Base-by-base conservation (phyloP, 2,329 filamentous ascomycete species). In the Talaromyces sp. region DNA sequence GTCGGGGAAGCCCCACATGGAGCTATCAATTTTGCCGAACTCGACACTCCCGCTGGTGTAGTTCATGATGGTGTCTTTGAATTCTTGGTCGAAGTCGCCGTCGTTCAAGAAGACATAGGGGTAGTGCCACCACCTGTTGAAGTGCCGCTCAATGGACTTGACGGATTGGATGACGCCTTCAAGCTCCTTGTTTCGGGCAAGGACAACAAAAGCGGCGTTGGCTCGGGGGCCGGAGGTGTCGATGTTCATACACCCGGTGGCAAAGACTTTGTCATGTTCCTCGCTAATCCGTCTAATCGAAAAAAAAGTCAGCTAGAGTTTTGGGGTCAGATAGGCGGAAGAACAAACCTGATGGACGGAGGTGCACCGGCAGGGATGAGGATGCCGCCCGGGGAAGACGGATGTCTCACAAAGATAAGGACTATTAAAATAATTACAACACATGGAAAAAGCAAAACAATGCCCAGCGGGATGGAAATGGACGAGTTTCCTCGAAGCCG, bases 91-190 rank as follows among this genome's bases (percentile, higher is more conserved):
- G 83, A 99, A 99, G 61, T 97, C 92, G 65, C 89, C 94, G 70
- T 99, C 93, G 77, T 99, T 99, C 67, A 99, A 81, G 76, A 99
- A 97, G 67, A 97, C 93, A 73, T 97, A 99, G 27, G 94, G 94
- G 75, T 99, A 99, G 76, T 97, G 87, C 75, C 92, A 99, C 92
- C 93, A 99, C 66, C 92, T 86, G 78, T 99, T 99, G 85, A 99
- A 99, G 77, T 99, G 94, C 68, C 94, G 86, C 80, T 99, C 94
- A 67, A 99, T 92, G 50, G 93, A 97, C 80, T 97, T 97, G 75
- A 99, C 85, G 10, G 94, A 97, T 76, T 97, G 91, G 65, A 99
- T 86, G 43, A 99, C 94, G 62, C 94, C 94, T 0, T 96, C 92
- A 65, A 99, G 76, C 78, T 99, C 94, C 81, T 96, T 95, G 74